phyloP scores from a whole-genome alignment of 495 filamentous ascomycete genomes.

The Penicillium turbatum region DNA sequence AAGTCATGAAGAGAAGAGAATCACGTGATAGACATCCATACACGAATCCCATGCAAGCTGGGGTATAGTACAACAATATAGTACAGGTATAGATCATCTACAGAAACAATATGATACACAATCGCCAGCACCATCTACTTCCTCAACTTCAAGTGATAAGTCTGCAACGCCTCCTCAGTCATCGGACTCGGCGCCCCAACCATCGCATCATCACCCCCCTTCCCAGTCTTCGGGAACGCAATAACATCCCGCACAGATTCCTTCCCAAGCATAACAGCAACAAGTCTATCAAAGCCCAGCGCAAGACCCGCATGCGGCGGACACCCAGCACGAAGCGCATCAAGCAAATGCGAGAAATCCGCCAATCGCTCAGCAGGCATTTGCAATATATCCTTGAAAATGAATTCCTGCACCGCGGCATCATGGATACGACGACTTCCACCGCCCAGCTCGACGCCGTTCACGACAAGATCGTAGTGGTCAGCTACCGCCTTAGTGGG shows the following conservation, averaged over 20 bases:
- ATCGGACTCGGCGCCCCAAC: conserved; percentile 69
- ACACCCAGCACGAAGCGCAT: conserved; percentile 80
- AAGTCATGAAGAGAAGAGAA: no score
- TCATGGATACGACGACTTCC: conserved; percentile 91
- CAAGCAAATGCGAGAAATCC: conserved; percentile 79
- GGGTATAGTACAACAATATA: conserved; percentile 5
- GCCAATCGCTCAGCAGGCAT: conserved; percentile 55
- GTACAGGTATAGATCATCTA: neutral
- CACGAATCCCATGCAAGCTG: no score
- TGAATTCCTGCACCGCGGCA: conserved; percentile 74
- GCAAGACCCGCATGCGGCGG: conserved; percentile 96
- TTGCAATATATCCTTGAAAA: conserved; percentile 79
- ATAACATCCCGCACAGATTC: conserved; percentile 86
- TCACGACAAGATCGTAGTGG: conserved; percentile 93
- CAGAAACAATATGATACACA: neutral
- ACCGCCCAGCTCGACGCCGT: conserved; percentile 91
- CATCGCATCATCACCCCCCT: conserved; percentile 72
- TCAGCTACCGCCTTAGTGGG: conserved; percentile 71
- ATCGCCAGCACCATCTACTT: conserved; percentile 5
- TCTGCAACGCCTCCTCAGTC: conserved; percentile 57
- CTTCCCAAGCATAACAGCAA: conserved; percentile 73
- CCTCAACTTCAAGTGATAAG: conserved; percentile 57
- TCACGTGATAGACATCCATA: no score
- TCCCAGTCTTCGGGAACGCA: conserved; percentile 90
- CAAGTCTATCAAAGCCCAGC: conserved; percentile 82